Evolutionary conservation across 1,284 basidiomycete species (phyloP), one percentile per base, ranked within the genome.

Genomic region (Psilocybe mexicana): DNA sequence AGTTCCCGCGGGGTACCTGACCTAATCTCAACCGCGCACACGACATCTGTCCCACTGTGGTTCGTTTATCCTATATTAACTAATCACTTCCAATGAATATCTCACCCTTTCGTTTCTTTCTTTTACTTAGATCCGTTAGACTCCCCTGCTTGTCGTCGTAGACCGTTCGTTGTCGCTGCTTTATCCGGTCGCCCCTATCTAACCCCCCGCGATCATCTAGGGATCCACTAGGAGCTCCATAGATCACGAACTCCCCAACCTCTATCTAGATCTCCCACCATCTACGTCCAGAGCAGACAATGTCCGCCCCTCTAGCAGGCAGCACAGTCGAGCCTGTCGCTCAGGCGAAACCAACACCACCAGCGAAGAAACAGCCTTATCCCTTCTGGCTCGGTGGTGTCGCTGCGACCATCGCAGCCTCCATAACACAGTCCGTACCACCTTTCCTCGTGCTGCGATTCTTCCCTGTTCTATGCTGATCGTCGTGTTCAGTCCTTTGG

Each of bases 321-420:
- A 8, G n/a, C 5, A 10, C 28, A 11, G 23, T 35, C 5, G 46
- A 33, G 30, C 26, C 54, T 24, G 5, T 25, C 6, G 45, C 47
- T 8, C 38, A 58, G 25, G 48, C 50, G 25, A 33, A 49, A 10
- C 51, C 53, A 33, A 43, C 64, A 26, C 52, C 67, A 30, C 55
- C 67, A 7, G 52, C 60, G 30, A 72, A 72, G 67, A 89, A 88
- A 77, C 75, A 85, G 73, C 88, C 88, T 12, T 89, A 93, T 74
- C 90, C 90, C 18, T 90, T 92, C 74, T 93, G 87, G 86, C 77
- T 93, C 10, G 90, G 90, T 73, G 89, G 90, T 71, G 78, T 92
- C 53, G 90, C 90, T 43, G 90, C 90, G 14, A 90, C 88, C 26
- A 88, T 92, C 61, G 90, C 90, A 5, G 91, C 89, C 11, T 86